phyloP scores from a whole-genome alignment of 768 basidiomycete species.

The Phaeotremella skinneri region DNA sequence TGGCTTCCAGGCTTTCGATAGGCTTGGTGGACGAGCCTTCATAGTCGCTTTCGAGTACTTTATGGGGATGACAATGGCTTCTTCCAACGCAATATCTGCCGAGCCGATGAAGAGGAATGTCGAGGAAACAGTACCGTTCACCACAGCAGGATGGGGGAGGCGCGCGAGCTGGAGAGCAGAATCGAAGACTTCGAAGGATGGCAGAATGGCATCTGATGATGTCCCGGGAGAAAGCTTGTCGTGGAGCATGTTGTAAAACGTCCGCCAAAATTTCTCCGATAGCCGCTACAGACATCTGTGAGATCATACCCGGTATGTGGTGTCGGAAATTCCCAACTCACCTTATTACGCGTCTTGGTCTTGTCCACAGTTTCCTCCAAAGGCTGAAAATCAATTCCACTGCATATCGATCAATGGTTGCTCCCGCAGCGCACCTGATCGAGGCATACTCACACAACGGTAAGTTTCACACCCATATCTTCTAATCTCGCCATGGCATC shows the following conservation, averaged over 20 bases:
- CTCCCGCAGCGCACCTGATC: neutral
- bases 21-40: constrained; percentile 64
- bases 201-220: constrained; percentile 46
- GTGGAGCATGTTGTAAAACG: constrained; percentile 37
- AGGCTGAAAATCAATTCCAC: constrained; percentile 40
- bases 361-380: constrained; percentile 38
- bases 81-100: constrained; percentile 62
- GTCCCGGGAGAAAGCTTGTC: constrained; percentile 31
- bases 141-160: constrained; percentile 55
- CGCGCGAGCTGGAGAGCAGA: constrained; percentile 62
- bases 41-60: constrained; percentile 79
- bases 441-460: constrained; percentile 63
- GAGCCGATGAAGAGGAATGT: constrained; percentile 78
- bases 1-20: constrained; percentile 63
- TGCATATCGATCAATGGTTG: constrained; percentile 1
- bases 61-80: constrained; percentile 71
- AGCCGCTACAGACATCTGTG: constrained; percentile 55
- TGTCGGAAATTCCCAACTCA: constrained; percentile 42
- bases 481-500: constrained; percentile 64
- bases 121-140: constrained; percentile 65
- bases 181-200: constrained; percentile 64
- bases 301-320: neutral
- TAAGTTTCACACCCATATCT: constrained; percentile 59
- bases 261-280: constrained; percentile 73
- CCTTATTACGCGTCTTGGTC: constrained; percentile 58